These are phyloP conservation scores for Oryza rufipogon DNA, from an alignment of 176 grass and related monocot genomes.

Conservation along the genomic window DNA sequence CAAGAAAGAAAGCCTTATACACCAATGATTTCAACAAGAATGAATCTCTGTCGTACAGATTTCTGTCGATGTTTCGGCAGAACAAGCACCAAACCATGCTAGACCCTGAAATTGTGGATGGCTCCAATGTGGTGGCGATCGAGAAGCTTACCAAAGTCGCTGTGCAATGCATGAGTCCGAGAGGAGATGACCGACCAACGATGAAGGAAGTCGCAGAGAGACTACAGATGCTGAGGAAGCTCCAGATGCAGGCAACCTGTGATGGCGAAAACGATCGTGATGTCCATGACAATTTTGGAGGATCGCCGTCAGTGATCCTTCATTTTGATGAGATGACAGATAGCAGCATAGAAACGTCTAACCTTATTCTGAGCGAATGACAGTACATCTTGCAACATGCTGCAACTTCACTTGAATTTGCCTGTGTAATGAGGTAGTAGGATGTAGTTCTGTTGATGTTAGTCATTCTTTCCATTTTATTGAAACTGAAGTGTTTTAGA, in stretches of 20 bases:
- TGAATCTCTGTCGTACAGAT: neutral
- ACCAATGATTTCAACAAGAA: conserved; percentile 11
- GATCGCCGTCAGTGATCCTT: neutral
- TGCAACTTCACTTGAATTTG: no score
- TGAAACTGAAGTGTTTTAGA: no score
- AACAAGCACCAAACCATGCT: neutral
- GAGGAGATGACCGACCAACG: neutral
- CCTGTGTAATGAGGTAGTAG: no score
- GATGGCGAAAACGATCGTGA: neutral
- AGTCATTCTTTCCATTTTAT: no score
- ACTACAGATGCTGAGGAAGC: neutral
- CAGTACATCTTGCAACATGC: no score
- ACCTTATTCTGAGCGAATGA: neutral
- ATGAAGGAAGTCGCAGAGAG: conserved; percentile 17
- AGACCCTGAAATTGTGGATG: neutral
- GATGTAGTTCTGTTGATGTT: no score
- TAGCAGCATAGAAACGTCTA: neutral
- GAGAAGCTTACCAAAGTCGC: neutral
- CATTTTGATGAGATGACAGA: neutral
- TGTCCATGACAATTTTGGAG: conserved; percentile 13
- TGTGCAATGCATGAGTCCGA: neutral
- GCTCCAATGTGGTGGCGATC: neutral
- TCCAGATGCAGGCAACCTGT: neutral
- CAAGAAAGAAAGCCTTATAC: conserved; percentile 50
- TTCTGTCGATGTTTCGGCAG: neutral